Base-by-base conservation (phyloP, 176 grass and related monocot species). In the Calamus simplicifolius region DNA sequence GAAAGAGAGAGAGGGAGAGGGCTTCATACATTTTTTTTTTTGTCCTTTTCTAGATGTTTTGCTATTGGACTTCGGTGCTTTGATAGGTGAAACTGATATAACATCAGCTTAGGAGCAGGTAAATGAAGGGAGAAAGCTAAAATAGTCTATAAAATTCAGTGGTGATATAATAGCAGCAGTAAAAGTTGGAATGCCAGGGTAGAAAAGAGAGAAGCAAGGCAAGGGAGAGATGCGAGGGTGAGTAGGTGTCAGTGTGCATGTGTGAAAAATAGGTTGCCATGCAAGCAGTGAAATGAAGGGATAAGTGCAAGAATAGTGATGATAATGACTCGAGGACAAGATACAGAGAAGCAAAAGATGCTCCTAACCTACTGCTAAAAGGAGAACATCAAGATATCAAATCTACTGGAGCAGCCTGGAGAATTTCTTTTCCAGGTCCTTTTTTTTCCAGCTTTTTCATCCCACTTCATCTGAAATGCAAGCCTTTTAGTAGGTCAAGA, bases 401-500 rank as follows among this genome's bases (percentile, higher is more conserved):
- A 43, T 48, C 60, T 49, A 19, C 17, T 17, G 19, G 3, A 69
- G 57, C 67, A 58, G 67, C 58, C 25, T 57, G 18, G 21, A 14
- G 27, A 67, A 5, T 67, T 30, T 25, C 28, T 61, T 66, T 67
- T 62, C 49, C 58, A 59, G 35, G 2, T 49, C 67, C 21, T 64
- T 57, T 49, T 35, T 43, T 10, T 54, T 78, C 55, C 56, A 8
- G 57, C 57, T 74, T 53, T 61, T n/a, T 48, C 15, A 55, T 35
- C 16, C 52, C 16, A 63, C 26, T 12, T 28, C 51, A 28, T 52
- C 27, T 29, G 63, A 77, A 81, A 92, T 84, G 79, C 84, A 98
- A 97, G 73, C 87, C 76, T 89, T 98, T 97, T 77, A 89, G 89
- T 89, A 80, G 76, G 27, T 73, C 84, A 98, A 71, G 59, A 70